Base-by-base conservation (phyloP, 495 filamentous ascomycete species). In the Amphirosellinia nigrospora region DNA sequence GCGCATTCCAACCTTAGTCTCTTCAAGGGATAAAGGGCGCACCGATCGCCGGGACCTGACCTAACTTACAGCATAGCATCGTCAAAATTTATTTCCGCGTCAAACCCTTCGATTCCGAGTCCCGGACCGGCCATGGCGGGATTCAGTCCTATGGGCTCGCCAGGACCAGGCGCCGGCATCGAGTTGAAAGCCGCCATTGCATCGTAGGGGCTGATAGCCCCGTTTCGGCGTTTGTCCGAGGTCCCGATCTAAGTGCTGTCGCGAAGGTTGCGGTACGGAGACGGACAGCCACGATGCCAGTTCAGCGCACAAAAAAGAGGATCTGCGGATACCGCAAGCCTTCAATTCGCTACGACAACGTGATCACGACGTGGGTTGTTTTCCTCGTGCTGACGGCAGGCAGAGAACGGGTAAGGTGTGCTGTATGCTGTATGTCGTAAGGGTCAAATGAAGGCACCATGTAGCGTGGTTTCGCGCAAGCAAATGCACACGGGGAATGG, bases 141-240 rank as follows among this genome's bases (percentile, higher is more conserved):
- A 52, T 79, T 79, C 66, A 81, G 64, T 67, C 75, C 75, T 73
- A 84, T 79, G 71, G 77, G 72, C 68, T 84, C 83, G 71, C 74
- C 73, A 55, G 74, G 69, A 53, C 74, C 66, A 55, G 81, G 75
- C 69, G 78, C 78, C 75, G 82, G 81, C 76, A 84, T 80, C 76
- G 81, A 78, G 73, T 82, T 84, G 79, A 81, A 86, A 76, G 75
- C 78, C 69, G 83, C 81, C 83, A 86, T 86, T 69, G 77, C 82
- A 83, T 83, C 73, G 77, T 82, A 64, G 73, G 73, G 71, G 70
- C 26, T 38, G 56, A 52, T 36, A 73, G 34, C 56, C 55, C 36
- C 56, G 64, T 53, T 52, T 63, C 36, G 58, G 58, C 58, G 48
- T 58, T 61, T 30, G 16, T 11, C 28, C 26, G 30, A 59, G 21